Evolutionary conservation across 306 rosid genomes (phyloP), one percentile per base, ranked within the genome.

Genomic region (Canavalia ensiformis): DNA sequence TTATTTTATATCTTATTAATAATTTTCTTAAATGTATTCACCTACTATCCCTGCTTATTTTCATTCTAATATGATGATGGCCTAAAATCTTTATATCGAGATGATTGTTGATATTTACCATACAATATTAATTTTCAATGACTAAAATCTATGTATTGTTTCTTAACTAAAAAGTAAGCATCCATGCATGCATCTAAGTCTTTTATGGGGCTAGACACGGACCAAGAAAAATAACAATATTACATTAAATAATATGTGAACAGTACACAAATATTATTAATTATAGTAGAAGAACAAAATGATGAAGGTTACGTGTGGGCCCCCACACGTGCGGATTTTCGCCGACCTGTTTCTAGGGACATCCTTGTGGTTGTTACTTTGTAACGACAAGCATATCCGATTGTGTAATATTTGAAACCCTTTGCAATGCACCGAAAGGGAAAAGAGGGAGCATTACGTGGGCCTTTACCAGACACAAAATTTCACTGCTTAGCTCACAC

Each of bases 341-440:
- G 86, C 96, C 96, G 96, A 78, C 92, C 78, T 13, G 34, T 77
- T 82, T 52, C 2, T 12, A 2, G 62, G 25, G 69, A 77, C 77
- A 80, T 11, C 52, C 78, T 72, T 78, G 59, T 85, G 52, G 70
- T 75, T 85, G 88, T 87, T 93, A 90, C 71, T 59, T 80, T 71
- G 47, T 68, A 54, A 52, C 45, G 80, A 84, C 87, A 78, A 63
- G 64, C 69, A 55, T 66, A 65, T 71, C 70, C 49, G n/a, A 29
- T 35, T 1, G 39, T 41, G 35, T 69, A 45, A 13, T 64, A 47
- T n/a, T 34, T 55, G 11, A 78, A 72, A 35, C 25, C 8, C 37
- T 66, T 78, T 7, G 63, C 81, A 50, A 56, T 13, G 55, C 87
- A 58, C 94, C 94, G 94, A 90, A 90, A 90, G 92, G 76, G 79